Base-by-base conservation (phyloP, 176 grass and related monocot genomes). In the Musa schizocarpa region DNA sequence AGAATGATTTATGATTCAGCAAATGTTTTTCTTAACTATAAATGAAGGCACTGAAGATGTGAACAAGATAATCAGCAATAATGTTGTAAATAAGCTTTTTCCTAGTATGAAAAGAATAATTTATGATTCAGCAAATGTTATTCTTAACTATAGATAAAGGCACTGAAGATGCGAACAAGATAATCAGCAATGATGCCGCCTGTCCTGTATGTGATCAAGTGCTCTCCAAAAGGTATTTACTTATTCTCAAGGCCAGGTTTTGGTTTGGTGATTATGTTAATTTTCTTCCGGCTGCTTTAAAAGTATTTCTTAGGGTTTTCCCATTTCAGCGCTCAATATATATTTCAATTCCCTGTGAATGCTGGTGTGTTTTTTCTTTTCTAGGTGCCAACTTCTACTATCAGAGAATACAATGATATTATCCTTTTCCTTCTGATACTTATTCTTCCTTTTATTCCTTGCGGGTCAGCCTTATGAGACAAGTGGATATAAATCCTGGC, bases 191-290 rank as follows among this genome's bases (percentile, higher is more conserved):
- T 25, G 92, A 96, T 86, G 87, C 81, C 72, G 67, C 83, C 12
- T 96, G 92, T 80, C 92, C 92, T 71, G 74, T 96, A 81, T 96
- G 92, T 83, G 92, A 92, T 75, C 92, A 92, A 84, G 92, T 92
- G 53, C 87, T 96, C 72, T 89, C 87, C n/a, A 92, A 96, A 89
- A 88, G 89, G 92, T 96, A 19, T 26, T 53, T 59, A 78, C 19
- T 83, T 71, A 19, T 23, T 76, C 71, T 55, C 13, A 24, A 24
- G 25, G 34, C 16, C 73, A 54, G 63, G 27, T 27, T 49, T 12
- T 11, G n/a, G 4, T 49, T 13, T 2, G 11, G 59, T 57, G n/a
- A 61, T 61, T 61, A 16, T 75, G 1, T 52, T 9, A 21, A 72
- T 71, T 24, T 29, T 51, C 9, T 16, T 9, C 16, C 9, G 13